phyloP scores from a whole-genome alignment of 2,329 filamentous ascomycete species.

The Tolypocladium ovalisporum region DNA sequence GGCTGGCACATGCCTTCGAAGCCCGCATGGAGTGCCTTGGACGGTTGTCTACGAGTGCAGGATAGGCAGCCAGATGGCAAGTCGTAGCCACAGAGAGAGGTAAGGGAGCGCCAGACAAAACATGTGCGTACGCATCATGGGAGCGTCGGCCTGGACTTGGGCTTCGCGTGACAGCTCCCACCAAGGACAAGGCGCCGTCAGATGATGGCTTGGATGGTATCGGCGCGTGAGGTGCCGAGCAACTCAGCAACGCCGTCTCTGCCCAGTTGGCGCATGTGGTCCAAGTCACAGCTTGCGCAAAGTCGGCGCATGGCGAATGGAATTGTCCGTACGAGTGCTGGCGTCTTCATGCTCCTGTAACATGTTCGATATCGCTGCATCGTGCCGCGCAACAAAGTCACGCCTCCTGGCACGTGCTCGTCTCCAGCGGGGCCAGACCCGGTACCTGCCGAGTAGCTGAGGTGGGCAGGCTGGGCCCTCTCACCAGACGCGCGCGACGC shows the following conservation, averaged over 20 bases:
- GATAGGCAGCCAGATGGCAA: not conserved
- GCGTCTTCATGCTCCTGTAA: no score
- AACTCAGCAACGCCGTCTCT: not conserved
- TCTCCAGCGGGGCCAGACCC: not conserved
- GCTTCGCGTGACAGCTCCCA: not conserved
- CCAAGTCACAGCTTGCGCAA: no score
- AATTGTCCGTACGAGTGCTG: no score
- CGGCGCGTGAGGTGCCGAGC: not conserved
- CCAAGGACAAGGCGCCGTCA: not conserved
- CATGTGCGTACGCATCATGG: not conserved
- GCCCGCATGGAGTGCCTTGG: no score
- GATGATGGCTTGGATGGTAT: not conserved
- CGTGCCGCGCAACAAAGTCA: not conserved
- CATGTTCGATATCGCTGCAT: no score
- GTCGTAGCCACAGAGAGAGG: not conserved
- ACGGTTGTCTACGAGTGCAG: not conserved
- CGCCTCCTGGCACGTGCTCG: not conserved
- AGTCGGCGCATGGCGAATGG: no score
- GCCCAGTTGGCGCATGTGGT: not conserved
- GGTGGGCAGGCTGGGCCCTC: no score
- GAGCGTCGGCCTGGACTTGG: not conserved
- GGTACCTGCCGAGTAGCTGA: not conserved
- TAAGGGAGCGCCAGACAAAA: not conserved
- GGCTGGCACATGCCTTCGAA: not conserved
- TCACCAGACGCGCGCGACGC: not conserved